Conservation (phyloP, 2,329 filamentous ascomycete species). For the Fusarium anthophilum region DNA sequence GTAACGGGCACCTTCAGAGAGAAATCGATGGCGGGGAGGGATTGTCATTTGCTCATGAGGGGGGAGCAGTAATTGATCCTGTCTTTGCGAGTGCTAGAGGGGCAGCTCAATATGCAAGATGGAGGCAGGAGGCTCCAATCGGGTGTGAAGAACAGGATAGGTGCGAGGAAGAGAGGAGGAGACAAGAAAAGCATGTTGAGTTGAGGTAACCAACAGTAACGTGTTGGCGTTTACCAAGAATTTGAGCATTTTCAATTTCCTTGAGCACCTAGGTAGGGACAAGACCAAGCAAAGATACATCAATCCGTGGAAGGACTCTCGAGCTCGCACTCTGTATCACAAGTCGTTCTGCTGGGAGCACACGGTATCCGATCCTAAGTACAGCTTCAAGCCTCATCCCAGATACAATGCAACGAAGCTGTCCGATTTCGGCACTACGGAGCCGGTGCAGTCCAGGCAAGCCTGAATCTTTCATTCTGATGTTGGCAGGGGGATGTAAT, state of each 20-base stretch:
- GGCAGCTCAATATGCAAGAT: background rate
- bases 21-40: rapidly evolving
- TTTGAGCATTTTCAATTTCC: background rate
- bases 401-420: too few relatives aligned
- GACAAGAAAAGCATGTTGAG: background rate
- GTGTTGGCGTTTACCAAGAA: background rate
- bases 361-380: too few relatives aligned
- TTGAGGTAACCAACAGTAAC: background rate
- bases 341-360: background rate
- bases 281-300: too few relatives aligned
- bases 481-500: too few relatives aligned
- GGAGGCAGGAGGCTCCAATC: background rate
- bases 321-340: background rate
- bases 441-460: too few relatives aligned
- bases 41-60: background rate
- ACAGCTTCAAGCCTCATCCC: too few relatives aligned
- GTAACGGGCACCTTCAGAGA: background rate
- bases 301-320: background rate
- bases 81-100: background rate
- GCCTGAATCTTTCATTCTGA: too few relatives aligned
- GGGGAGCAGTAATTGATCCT: background rate
- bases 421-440: too few relatives aligned
- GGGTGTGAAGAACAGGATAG: background rate
- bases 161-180: background rate
- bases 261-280: background rate